Evolutionary conservation across 2,329 filamentous ascomycete genomes (phyloP).

Genomic region (Akanthomyces dipterigenus): DNA sequence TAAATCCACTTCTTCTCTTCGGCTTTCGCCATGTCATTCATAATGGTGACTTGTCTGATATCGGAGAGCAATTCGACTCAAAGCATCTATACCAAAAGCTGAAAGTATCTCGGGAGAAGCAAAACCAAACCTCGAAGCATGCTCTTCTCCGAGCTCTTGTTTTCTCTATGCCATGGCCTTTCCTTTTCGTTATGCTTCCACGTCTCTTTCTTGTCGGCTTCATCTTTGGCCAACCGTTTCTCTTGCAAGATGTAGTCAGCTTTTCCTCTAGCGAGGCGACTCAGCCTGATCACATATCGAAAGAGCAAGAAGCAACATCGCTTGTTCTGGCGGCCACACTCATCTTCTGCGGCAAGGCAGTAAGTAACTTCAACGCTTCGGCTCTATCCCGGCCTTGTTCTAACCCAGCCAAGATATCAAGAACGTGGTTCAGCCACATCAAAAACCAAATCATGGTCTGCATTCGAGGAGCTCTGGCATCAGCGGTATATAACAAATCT

Average conservation of each 20-base stretch:
- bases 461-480: neutral
- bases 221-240: neutral
- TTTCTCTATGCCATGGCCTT: neutral
- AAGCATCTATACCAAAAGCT: neutral
- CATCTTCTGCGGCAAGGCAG: neutral
- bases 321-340: neutral
- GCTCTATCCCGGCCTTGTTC: too few species aligned
- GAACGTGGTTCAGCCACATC: neutral
- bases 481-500: constrained; percentile 3
- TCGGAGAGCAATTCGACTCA: neutral
- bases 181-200: neutral
- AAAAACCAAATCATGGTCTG: neutral
- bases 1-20: neutral
- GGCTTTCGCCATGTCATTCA: neutral
- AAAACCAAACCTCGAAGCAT: neutral
- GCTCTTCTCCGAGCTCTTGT: neutral
- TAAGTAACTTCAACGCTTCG: neutral
- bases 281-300: neutral
- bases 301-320: neutral
- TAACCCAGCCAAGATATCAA: neutral
- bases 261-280: neutral
- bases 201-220: neutral
- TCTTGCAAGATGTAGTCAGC: neutral
- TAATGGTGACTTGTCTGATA: neutral
- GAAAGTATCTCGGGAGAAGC: neutral